phyloP scores from a whole-genome alignment of 2,329 filamentous ascomycete genomes.

The Talaromyces rugulosus region DNA sequence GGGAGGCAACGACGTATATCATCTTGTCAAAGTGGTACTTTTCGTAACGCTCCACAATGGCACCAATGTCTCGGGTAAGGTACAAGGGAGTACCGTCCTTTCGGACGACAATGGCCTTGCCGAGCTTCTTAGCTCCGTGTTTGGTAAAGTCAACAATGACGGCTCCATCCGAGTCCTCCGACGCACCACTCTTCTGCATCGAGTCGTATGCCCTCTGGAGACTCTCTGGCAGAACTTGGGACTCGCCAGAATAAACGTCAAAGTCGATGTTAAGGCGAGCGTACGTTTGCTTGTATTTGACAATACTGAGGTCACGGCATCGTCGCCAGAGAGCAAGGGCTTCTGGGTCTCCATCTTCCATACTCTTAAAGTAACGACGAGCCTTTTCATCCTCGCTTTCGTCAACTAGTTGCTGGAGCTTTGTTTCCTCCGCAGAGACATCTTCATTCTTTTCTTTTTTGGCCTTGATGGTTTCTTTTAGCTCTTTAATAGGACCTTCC shows the following conservation, averaged over 20 bases:
- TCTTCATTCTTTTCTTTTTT: constrained; percentile 48
- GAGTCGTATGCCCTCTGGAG: constrained; percentile 57
- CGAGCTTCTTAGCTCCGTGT: constrained; percentile 63
- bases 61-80: constrained; percentile 65
- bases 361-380: constrained; percentile 62
- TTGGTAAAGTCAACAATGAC: constrained; percentile 67
- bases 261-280: constrained; percentile 62
- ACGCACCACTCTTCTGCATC: constrained; percentile 57
- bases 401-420: constrained; percentile 47
- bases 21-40: constrained; percentile 63
- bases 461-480: constrained; percentile 47
- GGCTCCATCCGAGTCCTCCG: constrained; percentile 62
- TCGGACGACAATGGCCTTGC: constrained; percentile 62
- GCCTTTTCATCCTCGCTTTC: constrained; percentile 58
- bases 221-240: constrained; percentile 59
- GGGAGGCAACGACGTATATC: constrained; percentile 63
- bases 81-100: constrained; percentile 66
- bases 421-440: constrained; percentile 44
- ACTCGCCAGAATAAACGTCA: constrained; percentile 66
- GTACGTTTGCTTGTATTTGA: constrained; percentile 62
- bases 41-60: constrained; percentile 59
- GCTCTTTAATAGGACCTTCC: constrained; percentile 53
- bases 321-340: constrained; percentile 60
- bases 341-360: constrained; percentile 59
- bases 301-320: constrained; percentile 61